phyloP scores from a whole-genome alignment of 768 basidiomycete species.

The Hygrophorus russula region DNA sequence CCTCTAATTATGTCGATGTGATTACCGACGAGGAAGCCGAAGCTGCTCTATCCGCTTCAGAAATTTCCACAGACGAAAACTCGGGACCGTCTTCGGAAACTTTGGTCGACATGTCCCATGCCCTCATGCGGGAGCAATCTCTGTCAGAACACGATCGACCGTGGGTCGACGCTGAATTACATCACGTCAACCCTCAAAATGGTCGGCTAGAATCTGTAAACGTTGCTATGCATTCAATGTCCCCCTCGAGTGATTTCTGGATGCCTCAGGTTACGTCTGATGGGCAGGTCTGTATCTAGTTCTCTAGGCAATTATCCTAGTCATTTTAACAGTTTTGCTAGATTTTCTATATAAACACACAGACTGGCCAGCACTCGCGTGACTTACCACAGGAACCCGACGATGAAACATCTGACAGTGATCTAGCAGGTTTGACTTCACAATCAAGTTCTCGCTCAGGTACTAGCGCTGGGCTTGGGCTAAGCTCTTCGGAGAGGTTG shows the following conservation, averaged over 20 bases:
- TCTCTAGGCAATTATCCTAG: slow-evolving; percentile 1
- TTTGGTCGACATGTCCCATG: slow-evolving; percentile 35
- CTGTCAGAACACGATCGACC: slow-evolving; percentile 36
- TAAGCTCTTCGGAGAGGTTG: slow-evolving; percentile 26
- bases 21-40: slow-evolving; percentile 80
- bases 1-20: slow-evolving; percentile 83
- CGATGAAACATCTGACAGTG: slow-evolving; percentile 50
- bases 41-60: slow-evolving; percentile 41
- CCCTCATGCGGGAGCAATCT: slow-evolving; percentile 23
- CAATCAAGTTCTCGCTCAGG: slow-evolving; percentile 47
- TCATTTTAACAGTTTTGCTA: slow-evolving; percentile 18
- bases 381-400: slow-evolving; percentile 75
- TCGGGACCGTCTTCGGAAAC: slow-evolving; percentile 15
- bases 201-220: slow-evolving; percentile 21
- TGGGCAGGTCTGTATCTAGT: slow-evolving; percentile 55
- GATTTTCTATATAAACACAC: slow-evolving; percentile 94
- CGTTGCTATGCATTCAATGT: slow-evolving; percentile 19
- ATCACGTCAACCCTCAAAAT: slow-evolving; percentile 17
- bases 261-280: slow-evolving; percentile 74
- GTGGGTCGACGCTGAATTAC: slow-evolving; percentile 43
- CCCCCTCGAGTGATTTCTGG: slow-evolving; percentile 74
- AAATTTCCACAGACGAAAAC: slow-evolving; percentile 19
- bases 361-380: slow-evolving; percentile 71
- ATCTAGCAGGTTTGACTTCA: slow-evolving; percentile 49
- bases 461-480: slow-evolving; percentile 39